Base-by-base conservation (phyloP, 805 yeast species). In the Pichia cephalocereana region DNA sequence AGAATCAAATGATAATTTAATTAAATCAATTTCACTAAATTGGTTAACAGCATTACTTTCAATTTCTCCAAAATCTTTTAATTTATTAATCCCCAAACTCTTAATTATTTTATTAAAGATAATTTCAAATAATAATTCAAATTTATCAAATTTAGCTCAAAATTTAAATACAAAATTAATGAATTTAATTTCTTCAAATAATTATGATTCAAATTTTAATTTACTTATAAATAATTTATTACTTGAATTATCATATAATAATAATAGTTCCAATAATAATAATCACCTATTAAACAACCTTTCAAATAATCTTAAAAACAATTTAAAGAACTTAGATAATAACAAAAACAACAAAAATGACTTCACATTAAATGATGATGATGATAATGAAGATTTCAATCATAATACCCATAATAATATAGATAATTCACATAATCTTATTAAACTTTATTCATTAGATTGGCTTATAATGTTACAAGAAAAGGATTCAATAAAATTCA, bases 401-500 rank as follows among this genome's bases (percentile, higher is more conserved):
- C n/a, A n/a, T n/a, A n/a, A n/a, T n/a, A n/a, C n/a, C n/a, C 26
- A 23, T 23, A 23, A 23, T 5, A 6, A 23, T 23, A 5, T 23
- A 23, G 26, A 23, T 23, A 23, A 23, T 23, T 23, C 26, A 23
- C 26, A 23, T 23, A 44, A 39, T 39, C 79, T 82, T 30, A 85
- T 96, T 0, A 75, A 93, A 50, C 74, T 88, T 34, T 87, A 95
- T 0, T 82, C 93, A 26, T 68, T 93, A 36, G 96, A 90, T 54
- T 93, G 99, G 99, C 70, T 93, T 32, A 79, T 81, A 15, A 79
- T 87, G 74, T 71, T 93, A 39, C 91, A 89, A 59, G 73, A 78
- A 28, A 82, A 82, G 54, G 82, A 83, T 19, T 83, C 85, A 3
- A 66, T 70, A 38, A 74, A 77, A 50, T 70, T 82, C 36, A 61